Conservation (phyloP, 805 yeast species). For the Ascoidea rubescens region DNA sequence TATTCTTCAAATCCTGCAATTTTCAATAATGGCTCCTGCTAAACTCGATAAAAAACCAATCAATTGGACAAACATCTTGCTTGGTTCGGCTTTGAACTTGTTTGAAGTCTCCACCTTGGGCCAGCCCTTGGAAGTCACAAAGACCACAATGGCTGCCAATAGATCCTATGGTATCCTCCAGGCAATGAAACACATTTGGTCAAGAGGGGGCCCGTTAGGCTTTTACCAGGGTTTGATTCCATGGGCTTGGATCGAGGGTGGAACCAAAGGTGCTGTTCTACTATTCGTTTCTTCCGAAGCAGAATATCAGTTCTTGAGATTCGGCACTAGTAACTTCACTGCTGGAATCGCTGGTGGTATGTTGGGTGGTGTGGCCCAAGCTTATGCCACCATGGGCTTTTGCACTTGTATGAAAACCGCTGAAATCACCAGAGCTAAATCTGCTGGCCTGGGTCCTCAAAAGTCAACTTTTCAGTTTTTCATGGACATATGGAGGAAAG, state of each 20-base stretch:
- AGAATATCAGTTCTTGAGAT: conserved; percentile 55
- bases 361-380: conserved; percentile 92
- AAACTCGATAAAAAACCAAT: conserved; percentile 53
- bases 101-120: conserved; percentile 92
- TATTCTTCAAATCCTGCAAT: too few relatives aligned
- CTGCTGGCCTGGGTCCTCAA: conserved; percentile 49
- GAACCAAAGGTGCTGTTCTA: conserved; percentile 96
- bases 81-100: conserved; percentile 88
- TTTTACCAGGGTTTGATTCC: conserved; percentile 97
- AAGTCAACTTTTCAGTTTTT: conserved; percentile 78
- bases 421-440: conserved; percentile 84
- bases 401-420: conserved; percentile 99
- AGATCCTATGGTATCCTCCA: conserved; percentile 53
- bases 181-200: conserved; percentile 69
- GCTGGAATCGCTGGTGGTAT: conserved; percentile 95
- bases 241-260: conserved; percentile 99
- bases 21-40: too few relatives aligned
- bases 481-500: conserved; percentile 66
- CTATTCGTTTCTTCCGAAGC: conserved; percentile 87
- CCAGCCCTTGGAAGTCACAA: conserved; percentile 90
- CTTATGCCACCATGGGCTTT: conserved; percentile 93
- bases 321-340: conserved; percentile 59
- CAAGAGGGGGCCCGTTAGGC: conserved; percentile 85
- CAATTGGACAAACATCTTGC: conserved; percentile 74
- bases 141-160: conserved; percentile 98